Evolutionary conservation across 441 rosid genomes (phyloP), one percentile per base, ranked within the genome.

Genomic region (Adansonia madagascariensis): DNA sequence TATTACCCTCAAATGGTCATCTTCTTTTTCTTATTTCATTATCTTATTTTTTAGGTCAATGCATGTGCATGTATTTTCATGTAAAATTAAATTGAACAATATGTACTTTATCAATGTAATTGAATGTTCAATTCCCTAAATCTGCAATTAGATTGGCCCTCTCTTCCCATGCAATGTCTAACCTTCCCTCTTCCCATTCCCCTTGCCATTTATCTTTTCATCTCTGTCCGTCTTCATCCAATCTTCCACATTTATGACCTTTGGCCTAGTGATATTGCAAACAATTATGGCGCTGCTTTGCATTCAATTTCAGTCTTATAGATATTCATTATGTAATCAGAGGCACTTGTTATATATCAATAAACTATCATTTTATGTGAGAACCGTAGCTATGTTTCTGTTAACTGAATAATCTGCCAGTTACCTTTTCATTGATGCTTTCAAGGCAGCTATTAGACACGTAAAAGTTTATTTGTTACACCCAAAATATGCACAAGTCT

Each of bases 1-100:
- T 46, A 46, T 67, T 67, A 17, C 55, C 39, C 52, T 46, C 41
- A 47, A 44, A 67, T 10, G 69, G 35, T 67, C 72, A 43, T 66
- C n/a, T 43, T 63, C 46, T 64, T 64, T 64, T 64, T 39, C 12
- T 3, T 64, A n/a, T 41, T 64, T 39, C 49, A 39, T 7, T 39
- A 15, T n/a, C 12, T 64, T 6, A 3, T n/a, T 65, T 17, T 62
- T 63, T 0, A 0, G 24, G 12, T 65, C 9, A 8, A 41, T 17
- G 22, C 24, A 56, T 57, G 62, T 2, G 62, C 12, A 8, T 8
- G 22, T 50, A 27, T 41, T 43, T n/a, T 41, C 52, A 65, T 65
- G 14, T 65, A 65, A 17, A 65, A 12, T 65, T 17, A 43, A 27
- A 24, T 65, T 41, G 49, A 41, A 8, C 20, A 65, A 3, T 17